Base-by-base conservation (phyloP, 176 grass and related monocot genomes). In the maize (Zea mays) region DNA sequence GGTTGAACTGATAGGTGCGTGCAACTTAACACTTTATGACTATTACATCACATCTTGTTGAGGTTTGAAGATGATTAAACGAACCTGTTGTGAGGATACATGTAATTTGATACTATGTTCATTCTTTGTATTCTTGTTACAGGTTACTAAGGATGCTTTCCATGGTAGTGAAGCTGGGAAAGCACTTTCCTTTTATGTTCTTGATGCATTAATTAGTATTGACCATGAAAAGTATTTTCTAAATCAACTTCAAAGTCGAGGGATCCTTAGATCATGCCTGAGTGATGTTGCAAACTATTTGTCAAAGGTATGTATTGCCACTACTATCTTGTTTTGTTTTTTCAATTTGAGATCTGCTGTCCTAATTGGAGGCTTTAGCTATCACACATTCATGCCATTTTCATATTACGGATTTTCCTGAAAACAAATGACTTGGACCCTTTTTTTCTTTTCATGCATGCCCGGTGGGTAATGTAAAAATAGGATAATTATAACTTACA, bases 211-310 rank as follows among this genome's bases (percentile, higher is more conserved):
- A 69, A 60, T 98, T 70, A 90, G 85, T 86, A 86, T 98, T 62
- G 95, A 98, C 71, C 82, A 86, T 71, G 95, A 98, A 15, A 94
- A 90, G 37, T 92, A 88, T 87, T 98, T 98, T 81, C 74, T 98
- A 73, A 94, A 88, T 74, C 95, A 98, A 81, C 85, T 98, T 73
- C 91, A 98, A 82, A 94, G 89, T 86, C 90, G 91, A 85, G 95
- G 89, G 65, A 85, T 98, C 86, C 80, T 94, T 49, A 86, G 87
- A 76, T 92, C 87, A 80, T 92, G 89, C 77, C 42, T 98, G 21
- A 90, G 65, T 79, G 95, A 98, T 73, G 82, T 94, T 83, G 90
- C 72, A 81, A 92, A 81, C 71, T 98, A 87, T 74, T 92, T 90
- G 42, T 90, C 73, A 42, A 98, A 94, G 95, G 95, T 98, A 4